phyloP scores from a whole-genome alignment of 352 stramenopile species.

The Globisporangium apiculatum region DNA sequence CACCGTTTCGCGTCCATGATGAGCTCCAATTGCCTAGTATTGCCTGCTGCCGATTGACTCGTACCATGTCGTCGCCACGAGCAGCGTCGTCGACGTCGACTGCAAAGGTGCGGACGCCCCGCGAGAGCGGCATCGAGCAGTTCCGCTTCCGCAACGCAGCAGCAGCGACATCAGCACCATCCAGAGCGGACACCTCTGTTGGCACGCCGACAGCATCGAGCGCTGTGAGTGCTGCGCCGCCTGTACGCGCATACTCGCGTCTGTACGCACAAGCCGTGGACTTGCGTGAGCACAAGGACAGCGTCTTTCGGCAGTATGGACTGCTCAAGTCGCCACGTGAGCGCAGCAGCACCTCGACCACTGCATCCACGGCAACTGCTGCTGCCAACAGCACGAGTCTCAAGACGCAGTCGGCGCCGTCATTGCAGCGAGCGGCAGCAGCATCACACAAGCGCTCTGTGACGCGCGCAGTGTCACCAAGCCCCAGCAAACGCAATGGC shows the following conservation, averaged over 20 bases:
- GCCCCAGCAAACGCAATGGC: background rate
- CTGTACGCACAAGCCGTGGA: conserved; percentile 55
- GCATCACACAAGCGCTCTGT: conserved; percentile 5
- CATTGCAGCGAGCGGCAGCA: conserved; percentile 1
- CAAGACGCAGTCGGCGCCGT: background rate
- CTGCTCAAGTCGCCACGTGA: conserved; percentile 17
- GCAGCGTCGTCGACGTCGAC: background rate
- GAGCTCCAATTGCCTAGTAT: background rate
- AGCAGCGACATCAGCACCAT: background rate
- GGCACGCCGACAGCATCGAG: background rate
- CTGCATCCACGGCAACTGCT: background rate
- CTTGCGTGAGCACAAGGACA: conserved; percentile 48
- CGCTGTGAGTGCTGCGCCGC: conserved; percentile 1
- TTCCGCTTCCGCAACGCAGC: conserved; percentile 1
- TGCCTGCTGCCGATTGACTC: background rate
- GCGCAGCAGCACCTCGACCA: background rate
- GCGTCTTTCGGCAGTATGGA: conserved; percentile 52
- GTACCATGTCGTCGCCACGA: background rate
- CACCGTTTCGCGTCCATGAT: too few relatives aligned
- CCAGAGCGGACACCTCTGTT: background rate
- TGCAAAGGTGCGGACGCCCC: too few relatives aligned
- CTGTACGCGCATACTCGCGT: conserved; percentile 27
- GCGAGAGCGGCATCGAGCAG: conserved; percentile 4
- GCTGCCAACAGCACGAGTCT: background rate
- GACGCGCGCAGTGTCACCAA: background rate